phyloP scores from a whole-genome alignment of 1,139 yeast species.

The Sugiyamaella japonica region DNA sequence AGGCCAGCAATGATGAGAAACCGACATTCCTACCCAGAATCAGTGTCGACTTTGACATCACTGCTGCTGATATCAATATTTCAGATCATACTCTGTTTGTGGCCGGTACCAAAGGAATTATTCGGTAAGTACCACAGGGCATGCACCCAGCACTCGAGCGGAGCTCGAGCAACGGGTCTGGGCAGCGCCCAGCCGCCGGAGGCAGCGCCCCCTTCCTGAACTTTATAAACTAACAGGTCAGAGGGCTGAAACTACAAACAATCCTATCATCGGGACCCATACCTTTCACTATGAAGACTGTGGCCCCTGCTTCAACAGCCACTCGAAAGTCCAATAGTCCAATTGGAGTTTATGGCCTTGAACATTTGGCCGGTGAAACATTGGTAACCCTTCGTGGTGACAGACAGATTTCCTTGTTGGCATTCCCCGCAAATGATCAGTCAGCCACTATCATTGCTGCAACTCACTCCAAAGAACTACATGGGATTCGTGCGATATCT shows the following conservation, averaged over 20 bases:
- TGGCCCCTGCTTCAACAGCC: background rate
- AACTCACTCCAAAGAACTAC: conserved; percentile 23
- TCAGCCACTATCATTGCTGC: background rate
- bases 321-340: background rate
- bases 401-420: conserved; percentile 17
- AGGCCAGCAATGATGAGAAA: conserved; percentile 24
- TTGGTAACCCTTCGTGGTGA: conserved; percentile 15
- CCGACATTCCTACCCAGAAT: conserved; percentile 25
- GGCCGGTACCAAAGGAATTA: conserved; percentile 24
- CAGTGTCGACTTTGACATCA: conserved; percentile 24
- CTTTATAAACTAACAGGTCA: background rate
- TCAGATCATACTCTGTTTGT: conserved; percentile 25
- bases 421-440: background rate
- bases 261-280: conserved; percentile 19
- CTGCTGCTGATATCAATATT: conserved; percentile 32
- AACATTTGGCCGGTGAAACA: background rate
- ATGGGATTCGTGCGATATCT: conserved; percentile 25
- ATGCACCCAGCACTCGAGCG: too few species aligned
- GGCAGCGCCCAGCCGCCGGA: too few species aligned
- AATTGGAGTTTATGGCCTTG: conserved; percentile 7
- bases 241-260: conserved; percentile 17
- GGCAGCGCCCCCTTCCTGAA: too few species aligned
- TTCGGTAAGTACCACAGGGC: conserved; percentile 17
- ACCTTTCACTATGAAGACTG: background rate
- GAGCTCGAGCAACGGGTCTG: too few species aligned